Evolutionary conservation across 148 eudicot species (phyloP).

Genomic region (Rhododendron ovatum): DNA sequence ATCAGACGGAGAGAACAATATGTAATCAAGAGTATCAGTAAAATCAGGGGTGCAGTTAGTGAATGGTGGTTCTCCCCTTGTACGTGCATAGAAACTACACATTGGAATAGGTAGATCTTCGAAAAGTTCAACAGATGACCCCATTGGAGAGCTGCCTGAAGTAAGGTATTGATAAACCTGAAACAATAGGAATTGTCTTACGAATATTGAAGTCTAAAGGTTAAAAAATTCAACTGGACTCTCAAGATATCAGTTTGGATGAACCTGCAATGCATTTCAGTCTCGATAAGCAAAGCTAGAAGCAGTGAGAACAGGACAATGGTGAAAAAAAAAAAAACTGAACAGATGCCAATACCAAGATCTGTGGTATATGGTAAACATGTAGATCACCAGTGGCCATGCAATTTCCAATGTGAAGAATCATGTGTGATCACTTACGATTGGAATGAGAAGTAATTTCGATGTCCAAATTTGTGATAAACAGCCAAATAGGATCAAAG

Average conservation of each 20-base stretch:
- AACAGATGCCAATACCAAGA: background rate
- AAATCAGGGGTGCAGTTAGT: constrained; percentile 93
- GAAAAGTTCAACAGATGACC: constrained; percentile 21
- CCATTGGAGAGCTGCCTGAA: constrained; percentile 49
- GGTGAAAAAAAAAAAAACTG: background rate
- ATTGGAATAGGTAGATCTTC: constrained; percentile 60
- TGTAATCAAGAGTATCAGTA: constrained; percentile 84
- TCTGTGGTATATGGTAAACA: background rate
- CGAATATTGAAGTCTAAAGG: background rate
- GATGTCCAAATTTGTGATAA: background rate
- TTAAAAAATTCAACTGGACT: background rate
- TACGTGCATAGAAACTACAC: constrained; percentile 58
- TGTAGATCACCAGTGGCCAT: no score
- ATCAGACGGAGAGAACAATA: constrained; percentile 56
- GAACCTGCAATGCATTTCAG: background rate
- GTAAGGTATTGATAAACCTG: constrained; percentile 81
- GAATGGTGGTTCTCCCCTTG: constrained; percentile 81
- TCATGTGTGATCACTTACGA: background rate
- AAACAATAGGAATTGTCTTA: constrained; percentile 6
- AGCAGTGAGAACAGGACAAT: background rate
- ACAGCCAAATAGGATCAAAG: background rate
- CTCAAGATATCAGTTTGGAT: background rate
- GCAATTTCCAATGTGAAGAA: no score
- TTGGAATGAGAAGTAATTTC: background rate
- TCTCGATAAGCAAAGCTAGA: background rate